Evolutionary conservation across 371 early-diverging fungal species (phyloP), one percentile per base, ranked within the genome.

Genomic region (Smittium culicis): DNA sequence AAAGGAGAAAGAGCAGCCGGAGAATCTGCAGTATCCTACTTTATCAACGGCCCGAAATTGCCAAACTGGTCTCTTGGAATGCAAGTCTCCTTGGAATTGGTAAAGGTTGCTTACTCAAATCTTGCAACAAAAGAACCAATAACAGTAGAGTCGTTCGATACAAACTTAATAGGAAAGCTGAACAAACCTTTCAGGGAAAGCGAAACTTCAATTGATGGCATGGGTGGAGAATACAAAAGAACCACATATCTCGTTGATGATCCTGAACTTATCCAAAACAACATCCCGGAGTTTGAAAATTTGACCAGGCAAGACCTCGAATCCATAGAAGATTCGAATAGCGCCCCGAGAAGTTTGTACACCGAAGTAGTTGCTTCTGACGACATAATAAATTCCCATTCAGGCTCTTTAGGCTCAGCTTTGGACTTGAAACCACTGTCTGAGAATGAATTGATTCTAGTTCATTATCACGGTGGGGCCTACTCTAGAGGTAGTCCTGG

Each of bases 381-480:
- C 65, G 25, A 2, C 11, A 34, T 35, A 2, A 30, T 27, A 5
- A 31, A 30, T 30, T 14, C n/a, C 5, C 5, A 57, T 3, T n/a
- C n/a, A n/a, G n/a, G n/a, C n/a, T n/a, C 57, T 5, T 5, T 20
- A 57, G 62, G 8, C 62, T 2, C 11, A 20, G 34, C 27, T 34
- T 17, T 34, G 28, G 68, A 54, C 25, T 29, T 74, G 0, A 25
- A 57, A n/a, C 77, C 73, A 16, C 33, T 74, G 14, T 27, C 17
- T 0, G 27, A 28, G 0, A 16, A 58, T 20, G 77, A 77, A 32
- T 34, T 55, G 5, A 61, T 77, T 1, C 25, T 71, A 0, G 35
- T 77, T 2, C 70, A 64, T n/a, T 32, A 75, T 3, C 77, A 77
- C 35, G 77, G 77, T 34, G 77, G 77, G 1, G 63, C 68, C 11